Conservation (phyloP, 2,329 filamentous ascomycete genomes). For the Geosmithia morbida region DNA sequence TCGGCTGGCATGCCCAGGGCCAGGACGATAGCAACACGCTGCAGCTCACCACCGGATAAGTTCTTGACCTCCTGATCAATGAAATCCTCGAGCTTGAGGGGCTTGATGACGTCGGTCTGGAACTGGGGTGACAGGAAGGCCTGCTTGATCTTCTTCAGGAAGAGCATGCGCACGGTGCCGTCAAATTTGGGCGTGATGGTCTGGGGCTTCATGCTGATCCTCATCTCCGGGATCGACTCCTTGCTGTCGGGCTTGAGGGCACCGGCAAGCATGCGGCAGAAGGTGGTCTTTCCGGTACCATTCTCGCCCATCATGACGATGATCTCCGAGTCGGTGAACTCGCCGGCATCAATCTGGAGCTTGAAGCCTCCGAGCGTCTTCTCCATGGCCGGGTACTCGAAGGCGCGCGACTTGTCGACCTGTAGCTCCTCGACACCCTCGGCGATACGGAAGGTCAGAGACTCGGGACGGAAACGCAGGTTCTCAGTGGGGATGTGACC, state of each 20-base stretch:
- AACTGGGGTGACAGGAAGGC: constrained; percentile 95
- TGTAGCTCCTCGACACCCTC: constrained; percentile 83
- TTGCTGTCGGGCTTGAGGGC: constrained; percentile 79
- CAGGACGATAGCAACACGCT: constrained; percentile 95
- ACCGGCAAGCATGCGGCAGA: constrained; percentile 91
- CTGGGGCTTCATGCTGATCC: constrained; percentile 98
- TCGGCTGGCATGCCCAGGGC: constrained; percentile 92
- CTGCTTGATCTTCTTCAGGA: constrained; percentile 99
- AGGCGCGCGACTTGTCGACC: constrained; percentile 70
- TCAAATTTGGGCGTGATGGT: constrained; percentile 98
- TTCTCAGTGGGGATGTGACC: constrained; percentile 98
- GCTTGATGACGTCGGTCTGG: constrained; percentile 98
- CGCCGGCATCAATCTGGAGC: constrained; percentile 64
- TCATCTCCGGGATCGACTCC: constrained; percentile 75
- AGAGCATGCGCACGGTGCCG: constrained; percentile 90
- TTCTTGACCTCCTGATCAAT: constrained; percentile 99
- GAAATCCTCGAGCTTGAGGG: constrained; percentile 97
- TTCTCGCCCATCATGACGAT: constrained; percentile 99
- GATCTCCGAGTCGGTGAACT: constrained; percentile 96
- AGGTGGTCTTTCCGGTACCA: constrained; percentile 97
- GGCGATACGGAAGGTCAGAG: constrained; percentile 84
- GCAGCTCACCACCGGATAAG: constrained; percentile 96
- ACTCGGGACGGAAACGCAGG: constrained; percentile 94
- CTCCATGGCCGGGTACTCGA: constrained; percentile 78
- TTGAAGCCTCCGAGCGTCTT: constrained; percentile 88